Base-by-base conservation (phyloP, 257 asterid genomes). In the Solanum virginianum region DNA sequence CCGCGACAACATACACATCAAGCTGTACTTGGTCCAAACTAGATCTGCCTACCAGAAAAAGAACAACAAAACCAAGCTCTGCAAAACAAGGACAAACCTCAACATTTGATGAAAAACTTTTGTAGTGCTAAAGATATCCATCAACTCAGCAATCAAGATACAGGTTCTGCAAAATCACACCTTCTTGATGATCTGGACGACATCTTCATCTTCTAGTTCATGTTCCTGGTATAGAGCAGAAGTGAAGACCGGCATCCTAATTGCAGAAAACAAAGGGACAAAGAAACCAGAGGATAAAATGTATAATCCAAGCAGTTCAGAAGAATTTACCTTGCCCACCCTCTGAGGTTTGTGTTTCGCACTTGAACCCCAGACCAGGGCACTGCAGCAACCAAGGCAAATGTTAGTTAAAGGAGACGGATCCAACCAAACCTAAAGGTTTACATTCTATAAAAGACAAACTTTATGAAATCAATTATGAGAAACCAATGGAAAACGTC, bases 321-420 rank as follows among this genome's bases (percentile, higher is more conserved):
- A 10, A 70, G 69, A 45, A 83, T 65, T 84, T 89, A 96, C 99
- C 98, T 84, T 97, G 87, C 99, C 99, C 32, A 97, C 99, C 86
- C 98, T 92, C 92, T 97, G 99, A 56, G 99, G 99, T 88, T 94
- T 97, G 97, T 97, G 99, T 84, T 97, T 97, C 60, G 84, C 98
- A 80, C 99, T 97, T 81, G 99, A 97, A 80, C 99, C 99, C 99
- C 99, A 97, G 68, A 97, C 99, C 88, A 97, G 83, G 47, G 98
- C 98, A 83, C 99, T 97, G 88, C 89, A 87, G 51, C 62, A 74
- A 85, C 60, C 75, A 80, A 86, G 81, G 59, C 83, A 87, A 41
- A 53, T 86, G 86, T 90, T 82, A 85, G 59, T 63, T 79, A 47
- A 72, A 49, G 32, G 70, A 18, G 53, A n/a, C 22, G 53, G 15